Evolutionary conservation across 345 rosid genomes (phyloP).

Genomic region (Schrenkiella parvula): DNA sequence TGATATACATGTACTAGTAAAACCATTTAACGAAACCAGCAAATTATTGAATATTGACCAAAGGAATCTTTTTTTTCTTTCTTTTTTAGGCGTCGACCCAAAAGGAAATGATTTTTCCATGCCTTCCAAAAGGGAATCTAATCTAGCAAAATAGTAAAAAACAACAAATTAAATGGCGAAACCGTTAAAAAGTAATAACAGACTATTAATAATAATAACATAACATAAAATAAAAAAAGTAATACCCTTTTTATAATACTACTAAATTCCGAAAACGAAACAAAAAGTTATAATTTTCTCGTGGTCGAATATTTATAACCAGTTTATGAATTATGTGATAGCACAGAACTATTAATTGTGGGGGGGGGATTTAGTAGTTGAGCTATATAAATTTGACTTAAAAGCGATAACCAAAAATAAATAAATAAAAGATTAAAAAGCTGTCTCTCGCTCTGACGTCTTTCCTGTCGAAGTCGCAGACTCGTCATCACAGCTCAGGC

Average conservation of each 20-base stretch:
- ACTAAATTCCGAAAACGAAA: not conserved
- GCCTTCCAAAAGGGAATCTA: conserved; percentile 5
- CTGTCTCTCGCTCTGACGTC: conserved; percentile 33
- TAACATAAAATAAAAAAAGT: not conserved
- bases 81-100: not conserved
- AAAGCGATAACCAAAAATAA: not conserved
- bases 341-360: conserved; percentile 1
- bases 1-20: not conserved
- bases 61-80: not conserved
- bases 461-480: conserved; percentile 35
- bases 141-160: not conserved
- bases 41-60: not conserved
- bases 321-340: not conserved
- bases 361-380: conserved; percentile 12
- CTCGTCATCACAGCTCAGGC: conserved; percentile 38
- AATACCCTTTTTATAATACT: not conserved
- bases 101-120: conserved; percentile 11
- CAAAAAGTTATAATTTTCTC: not conserved
- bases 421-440: not conserved
- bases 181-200: not conserved
- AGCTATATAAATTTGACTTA: conserved; percentile 15
- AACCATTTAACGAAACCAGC: not conserved
- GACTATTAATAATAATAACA: not conserved
- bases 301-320: not conserved
- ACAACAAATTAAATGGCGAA: not conserved